phyloP scores from a whole-genome alignment of 192 early-diverging fungal species.

The Backusella mclennaniae region DNA sequence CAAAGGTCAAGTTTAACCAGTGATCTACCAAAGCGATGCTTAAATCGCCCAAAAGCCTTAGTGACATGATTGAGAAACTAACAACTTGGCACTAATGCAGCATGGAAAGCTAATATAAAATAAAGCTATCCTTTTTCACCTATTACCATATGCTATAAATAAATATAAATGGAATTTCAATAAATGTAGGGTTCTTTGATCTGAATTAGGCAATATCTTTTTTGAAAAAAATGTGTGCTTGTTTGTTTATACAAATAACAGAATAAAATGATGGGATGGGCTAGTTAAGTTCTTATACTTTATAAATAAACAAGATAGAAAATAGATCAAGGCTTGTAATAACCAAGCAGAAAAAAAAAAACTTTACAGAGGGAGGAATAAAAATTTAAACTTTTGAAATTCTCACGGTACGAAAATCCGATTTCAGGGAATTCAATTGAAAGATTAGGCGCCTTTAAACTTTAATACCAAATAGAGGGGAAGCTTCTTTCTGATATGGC shows the following conservation, averaged over 20 bases:
- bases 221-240: neutral
- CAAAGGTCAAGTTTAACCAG: neutral
- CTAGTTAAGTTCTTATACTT: too few species aligned
- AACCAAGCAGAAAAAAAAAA: neutral
- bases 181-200: neutral
- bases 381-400: neutral
- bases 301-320: neutral
- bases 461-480: neutral
- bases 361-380: neutral
- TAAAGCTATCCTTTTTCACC: too few species aligned
- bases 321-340: neutral
- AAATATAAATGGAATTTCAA: neutral
- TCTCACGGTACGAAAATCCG: neutral
- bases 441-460: neutral
- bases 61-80: neutral
- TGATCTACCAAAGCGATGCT: neutral
- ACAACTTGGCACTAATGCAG: too few species aligned
- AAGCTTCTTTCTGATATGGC: neutral
- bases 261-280: neutral
- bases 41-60: neutral
- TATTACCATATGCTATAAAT: neutral
- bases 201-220: neutral
- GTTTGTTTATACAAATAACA: neutral
- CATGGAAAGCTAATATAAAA: too few species aligned
- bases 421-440: neutral